Evolutionary conservation across 257 asterid species (phyloP).

Genomic region (Salvia rosmarinus): DNA sequence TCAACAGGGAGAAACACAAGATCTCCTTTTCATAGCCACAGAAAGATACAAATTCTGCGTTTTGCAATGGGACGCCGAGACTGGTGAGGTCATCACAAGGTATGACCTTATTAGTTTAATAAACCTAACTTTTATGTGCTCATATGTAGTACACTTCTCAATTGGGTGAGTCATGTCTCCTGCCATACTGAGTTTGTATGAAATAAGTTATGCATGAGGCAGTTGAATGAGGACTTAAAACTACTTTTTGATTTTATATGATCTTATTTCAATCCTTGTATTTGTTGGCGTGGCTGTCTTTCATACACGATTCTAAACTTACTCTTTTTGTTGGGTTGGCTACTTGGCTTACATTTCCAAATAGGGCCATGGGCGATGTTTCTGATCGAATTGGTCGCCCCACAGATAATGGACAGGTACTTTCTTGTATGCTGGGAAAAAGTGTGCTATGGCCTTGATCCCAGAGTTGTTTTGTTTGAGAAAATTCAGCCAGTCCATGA

Average conservation of each 20-base stretch:
- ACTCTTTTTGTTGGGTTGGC: slow-evolving; percentile 36
- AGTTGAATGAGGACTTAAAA: background rate
- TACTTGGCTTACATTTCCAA: slow-evolving; percentile 33
- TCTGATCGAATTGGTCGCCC: slow-evolving; percentile 94
- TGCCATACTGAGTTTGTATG: background rate
- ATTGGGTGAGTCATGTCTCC: background rate
- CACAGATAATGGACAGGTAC: slow-evolving; percentile 93
- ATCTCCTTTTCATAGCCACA: slow-evolving; percentile 83
- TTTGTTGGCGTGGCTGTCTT: slow-evolving; percentile 17
- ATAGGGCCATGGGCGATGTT: slow-evolving; percentile 96
- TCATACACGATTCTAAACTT: slow-evolving; percentile 18
- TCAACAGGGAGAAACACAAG: slow-evolving; percentile 90
- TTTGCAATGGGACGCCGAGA: slow-evolving; percentile 89
- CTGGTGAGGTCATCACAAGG: slow-evolving; percentile 81
- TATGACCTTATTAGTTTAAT: slow-evolving; percentile 31
- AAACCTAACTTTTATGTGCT: slow-evolving; percentile 4
- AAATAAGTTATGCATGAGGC: slow-evolving; percentile 3
- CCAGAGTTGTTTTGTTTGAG: slow-evolving; percentile 6
- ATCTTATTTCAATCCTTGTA: slow-evolving; percentile 11
- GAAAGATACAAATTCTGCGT: slow-evolving; percentile 93
- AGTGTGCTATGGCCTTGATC: slow-evolving; percentile 20
- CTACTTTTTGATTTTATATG: slow-evolving; percentile 13
- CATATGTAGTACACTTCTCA: slow-evolving; percentile 18
- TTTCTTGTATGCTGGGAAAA: slow-evolving; percentile 22
- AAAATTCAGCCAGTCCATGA: slow-evolving; percentile 3